phyloP scores from a whole-genome alignment of 2,329 filamentous ascomycete genomes.

The Colletotrichum tofieldiae region DNA sequence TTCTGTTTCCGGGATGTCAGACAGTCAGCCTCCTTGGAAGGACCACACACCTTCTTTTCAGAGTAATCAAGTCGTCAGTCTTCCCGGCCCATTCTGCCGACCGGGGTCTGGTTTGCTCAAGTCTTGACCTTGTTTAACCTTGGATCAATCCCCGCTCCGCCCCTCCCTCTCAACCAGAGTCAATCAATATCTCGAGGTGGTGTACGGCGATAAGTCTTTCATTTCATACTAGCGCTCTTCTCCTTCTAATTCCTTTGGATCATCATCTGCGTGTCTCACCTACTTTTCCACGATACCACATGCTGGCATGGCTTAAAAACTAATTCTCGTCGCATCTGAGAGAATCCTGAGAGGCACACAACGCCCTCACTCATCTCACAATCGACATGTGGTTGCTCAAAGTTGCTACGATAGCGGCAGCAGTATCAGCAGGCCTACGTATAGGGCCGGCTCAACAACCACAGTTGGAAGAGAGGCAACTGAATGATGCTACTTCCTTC shows the following conservation, averaged over 20 bases:
- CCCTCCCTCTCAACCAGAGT: neutral
- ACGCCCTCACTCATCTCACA: conserved; percentile 2
- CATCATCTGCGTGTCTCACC: neutral
- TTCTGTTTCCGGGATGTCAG: conserved; percentile 26
- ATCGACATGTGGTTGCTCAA: conserved; percentile 33
- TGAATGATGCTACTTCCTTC: conserved; percentile 26
- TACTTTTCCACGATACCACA: neutral
- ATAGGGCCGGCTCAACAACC: conserved; percentile 3
- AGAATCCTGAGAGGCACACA: conserved; percentile 11
- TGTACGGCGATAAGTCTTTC: conserved; percentile 1
- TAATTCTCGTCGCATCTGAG: conserved; percentile 14
- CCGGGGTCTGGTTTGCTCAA: conserved; percentile 21
- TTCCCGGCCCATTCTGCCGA: conserved; percentile 25
- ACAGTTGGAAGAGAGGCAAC: conserved; percentile 7
- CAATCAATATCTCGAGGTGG: conserved; percentile 20
- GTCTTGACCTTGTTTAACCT: conserved; percentile 29
- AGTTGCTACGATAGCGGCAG: conserved; percentile 28
- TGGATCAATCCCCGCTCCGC: conserved; percentile 22
- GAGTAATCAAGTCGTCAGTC: conserved; percentile 26
- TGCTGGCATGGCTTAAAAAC: conserved; percentile 39
- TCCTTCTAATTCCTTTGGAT: neutral
- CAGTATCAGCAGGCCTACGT: conserved; percentile 30
- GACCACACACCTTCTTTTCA: conserved; percentile 5
- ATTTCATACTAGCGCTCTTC: neutral
- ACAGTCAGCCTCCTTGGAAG: conserved; percentile 11